phyloP scores from a whole-genome alignment of 1,284 basidiomycete species.

The Ustilago loliicola region DNA sequence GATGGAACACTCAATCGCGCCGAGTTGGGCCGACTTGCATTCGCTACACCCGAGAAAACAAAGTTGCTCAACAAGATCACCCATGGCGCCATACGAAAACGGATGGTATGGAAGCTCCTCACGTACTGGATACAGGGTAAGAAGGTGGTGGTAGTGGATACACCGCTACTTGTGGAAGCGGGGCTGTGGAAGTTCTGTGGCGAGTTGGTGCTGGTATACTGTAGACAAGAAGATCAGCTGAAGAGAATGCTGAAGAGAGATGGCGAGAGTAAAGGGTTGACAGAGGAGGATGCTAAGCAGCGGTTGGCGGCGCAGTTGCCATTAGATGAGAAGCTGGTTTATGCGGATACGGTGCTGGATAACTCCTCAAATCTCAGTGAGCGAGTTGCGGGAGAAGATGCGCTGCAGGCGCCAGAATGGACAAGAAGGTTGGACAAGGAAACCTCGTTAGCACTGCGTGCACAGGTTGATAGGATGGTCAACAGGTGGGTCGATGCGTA shows the following conservation, averaged over 20 bases:
- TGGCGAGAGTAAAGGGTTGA: conserved; percentile 70
- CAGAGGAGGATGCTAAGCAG: conserved; percentile 75
- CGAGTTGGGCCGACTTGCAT: conserved; percentile 86
- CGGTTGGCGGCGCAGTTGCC: conserved; percentile 86
- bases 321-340: conserved; percentile 82
- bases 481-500: conserved; percentile 72
- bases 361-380: conserved; percentile 80
- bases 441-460: conserved; percentile 69
- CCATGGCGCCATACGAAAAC: conserved; percentile 86
- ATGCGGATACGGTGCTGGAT: conserved; percentile 88
- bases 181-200: conserved; percentile 88
- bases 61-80: conserved; percentile 85
- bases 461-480: conserved; percentile 80
- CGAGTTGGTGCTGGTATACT: conserved; percentile 87
- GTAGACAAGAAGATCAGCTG: conserved; percentile 59
- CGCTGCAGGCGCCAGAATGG: conserved; percentile 21
- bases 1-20: conserved; percentile 85
- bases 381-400: not conserved
- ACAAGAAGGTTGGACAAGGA: conserved; percentile 22
- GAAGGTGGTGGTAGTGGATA: conserved; percentile 86
- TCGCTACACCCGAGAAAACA: conserved; percentile 77
- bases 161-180: conserved; percentile 92
- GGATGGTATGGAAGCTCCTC: conserved; percentile 81
- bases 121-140: conserved; percentile 83
- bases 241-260: conserved; percentile 66